Base-by-base conservation (phyloP, 805 yeast genomes). In the Zygosaccharomyces siamensis region DNA sequence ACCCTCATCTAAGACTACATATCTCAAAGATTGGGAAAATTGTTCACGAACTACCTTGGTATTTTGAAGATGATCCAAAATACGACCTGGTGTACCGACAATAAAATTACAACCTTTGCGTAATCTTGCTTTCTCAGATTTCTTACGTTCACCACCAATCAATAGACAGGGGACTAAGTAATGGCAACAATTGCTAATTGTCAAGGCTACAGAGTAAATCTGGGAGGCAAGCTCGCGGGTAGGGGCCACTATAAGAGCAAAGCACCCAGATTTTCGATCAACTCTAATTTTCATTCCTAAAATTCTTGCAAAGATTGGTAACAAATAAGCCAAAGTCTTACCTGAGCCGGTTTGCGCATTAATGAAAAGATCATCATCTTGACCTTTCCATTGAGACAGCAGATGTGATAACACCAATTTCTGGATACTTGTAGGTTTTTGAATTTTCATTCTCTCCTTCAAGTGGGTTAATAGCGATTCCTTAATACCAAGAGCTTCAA, bases 291-390 rank as follows among this genome's bases (percentile, higher is more conserved):
- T 62, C 58, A 80, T 79, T 26, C 73, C 68, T 79, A 89, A 79
- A 38, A 93, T 72, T 50, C 80, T 77, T 54, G 86, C 81, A 53
- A 92, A 67, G 18, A 95, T 83, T 1, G 99, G 99, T 33, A 95
- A 70, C 3, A 84, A 72, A 64, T 86, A 95, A 0, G 98, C 83
- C 48, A 93, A 69, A 0, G 99, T 93, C 67, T 93, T 93, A 67
- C 99, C 99, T 0, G 98, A 90, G 46, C 99, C 99, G 0, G 99
- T 93, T 68, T 95, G 97, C 0, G 99, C 97, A 62, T 89, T 95
- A 41, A 93, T 86, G 56, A 93, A 86, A 48, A 89, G 70, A 67
- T 93, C 99, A 28, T 72, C 68, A 18, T 75, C 70, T n/a, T 52
- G 53, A 7, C 38, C 42, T 38, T 74, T 56, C 7, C 63, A 57